Percentiles rank a stretch among this genome's conserved stretches.
These are phyloP conservation scores for Lasiosphaeriaceae sp. DNA, from an alignment of 495 filamentous ascomycete genomes.

Conservation along the genomic window DNA sequence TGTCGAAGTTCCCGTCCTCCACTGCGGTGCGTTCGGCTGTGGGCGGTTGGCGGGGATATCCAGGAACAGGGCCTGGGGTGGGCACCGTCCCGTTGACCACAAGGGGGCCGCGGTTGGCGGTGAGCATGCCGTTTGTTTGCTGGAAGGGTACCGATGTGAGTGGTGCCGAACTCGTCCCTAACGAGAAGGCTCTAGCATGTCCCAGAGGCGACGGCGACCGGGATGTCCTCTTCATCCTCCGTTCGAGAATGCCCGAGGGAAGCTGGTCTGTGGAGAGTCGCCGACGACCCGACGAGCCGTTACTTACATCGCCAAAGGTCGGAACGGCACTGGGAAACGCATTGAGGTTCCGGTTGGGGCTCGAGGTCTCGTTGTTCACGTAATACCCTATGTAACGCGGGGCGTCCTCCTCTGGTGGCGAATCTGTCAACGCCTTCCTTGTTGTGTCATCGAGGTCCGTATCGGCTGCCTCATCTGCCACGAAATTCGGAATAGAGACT, in stretches of 20 bases:
- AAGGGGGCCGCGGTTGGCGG: conserved; percentile 33
- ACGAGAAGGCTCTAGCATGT: conserved; percentile 42
- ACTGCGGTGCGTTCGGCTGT: conserved; percentile 19
- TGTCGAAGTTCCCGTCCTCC: conserved; percentile 32
- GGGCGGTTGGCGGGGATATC: conserved; percentile 14
- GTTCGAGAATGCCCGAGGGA: conserved; percentile 47
- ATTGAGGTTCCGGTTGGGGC: conserved; percentile 29
- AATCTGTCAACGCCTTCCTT: conserved; percentile 27
- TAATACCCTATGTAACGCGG: conserved; percentile 38
- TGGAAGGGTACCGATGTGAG: conserved; percentile 31
- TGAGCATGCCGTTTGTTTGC: conserved; percentile 23
- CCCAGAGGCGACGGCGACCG: conserved; percentile 53
- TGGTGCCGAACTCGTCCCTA: conserved; percentile 38
- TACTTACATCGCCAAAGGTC: conserved; percentile 40
- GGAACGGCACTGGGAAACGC: conserved; percentile 34
- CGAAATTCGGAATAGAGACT: conserved; percentile 42
- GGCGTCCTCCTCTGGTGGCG: conserved; percentile 38
- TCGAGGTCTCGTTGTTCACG: conserved; percentile 33
- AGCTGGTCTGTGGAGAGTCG: conserved; percentile 48
- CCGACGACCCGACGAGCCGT: conserved; percentile 32
- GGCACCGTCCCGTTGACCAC: conserved; percentile 44
- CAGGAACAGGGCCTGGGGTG: conserved; percentile 20
- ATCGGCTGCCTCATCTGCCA: conserved; percentile 44
- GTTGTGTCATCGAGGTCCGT: conserved; percentile 33
- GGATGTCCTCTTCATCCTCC: conserved; percentile 46